These are phyloP conservation scores for Verticillium alfalfae DNA, from an alignment of 2,329 filamentous ascomycete genomes.

Conservation along the genomic window DNA sequence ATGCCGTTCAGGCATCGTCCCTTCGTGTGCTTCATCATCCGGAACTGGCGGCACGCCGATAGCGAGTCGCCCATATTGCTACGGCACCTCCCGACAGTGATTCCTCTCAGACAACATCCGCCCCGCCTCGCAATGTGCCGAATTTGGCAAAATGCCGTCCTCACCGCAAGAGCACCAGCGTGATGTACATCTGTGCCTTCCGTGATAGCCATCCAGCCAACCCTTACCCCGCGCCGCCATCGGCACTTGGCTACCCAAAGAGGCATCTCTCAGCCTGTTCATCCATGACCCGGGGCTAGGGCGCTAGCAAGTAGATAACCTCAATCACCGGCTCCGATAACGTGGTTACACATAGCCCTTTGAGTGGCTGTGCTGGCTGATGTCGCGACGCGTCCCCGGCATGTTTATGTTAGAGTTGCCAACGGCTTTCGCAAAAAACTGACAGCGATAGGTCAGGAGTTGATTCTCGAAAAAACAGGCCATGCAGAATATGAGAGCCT, in stretches of 20 bases:
- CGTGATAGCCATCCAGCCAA: neutral
- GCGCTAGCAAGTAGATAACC: neutral
- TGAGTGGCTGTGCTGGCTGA: neutral
- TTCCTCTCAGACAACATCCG: neutral
- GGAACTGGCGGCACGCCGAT: neutral
- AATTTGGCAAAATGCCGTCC: neutral
- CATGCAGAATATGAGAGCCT: neutral
- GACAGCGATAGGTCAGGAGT: neutral
- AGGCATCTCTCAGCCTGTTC: neutral
- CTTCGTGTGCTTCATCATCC: neutral
- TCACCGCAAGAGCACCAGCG: neutral
- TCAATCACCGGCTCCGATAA: neutral
- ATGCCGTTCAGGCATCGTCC: neutral
- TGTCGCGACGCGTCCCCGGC: neutral
- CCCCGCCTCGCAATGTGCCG: neutral
- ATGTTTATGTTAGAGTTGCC: neutral
- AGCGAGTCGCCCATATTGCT: neutral
- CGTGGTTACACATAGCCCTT: neutral
- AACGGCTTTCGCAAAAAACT: neutral
- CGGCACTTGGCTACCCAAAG: neutral
- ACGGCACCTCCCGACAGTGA: neutral
- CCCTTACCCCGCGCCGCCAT: neutral
- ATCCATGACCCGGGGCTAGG: neutral
- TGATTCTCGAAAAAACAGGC: neutral
- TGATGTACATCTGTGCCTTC: neutral